A percentile compares a stretch with the other conserved stretches of the same genome.
phyloP scores from a whole-genome alignment of 805 yeast species.

The Cyberlindnera euphorbiiphila region DNA sequence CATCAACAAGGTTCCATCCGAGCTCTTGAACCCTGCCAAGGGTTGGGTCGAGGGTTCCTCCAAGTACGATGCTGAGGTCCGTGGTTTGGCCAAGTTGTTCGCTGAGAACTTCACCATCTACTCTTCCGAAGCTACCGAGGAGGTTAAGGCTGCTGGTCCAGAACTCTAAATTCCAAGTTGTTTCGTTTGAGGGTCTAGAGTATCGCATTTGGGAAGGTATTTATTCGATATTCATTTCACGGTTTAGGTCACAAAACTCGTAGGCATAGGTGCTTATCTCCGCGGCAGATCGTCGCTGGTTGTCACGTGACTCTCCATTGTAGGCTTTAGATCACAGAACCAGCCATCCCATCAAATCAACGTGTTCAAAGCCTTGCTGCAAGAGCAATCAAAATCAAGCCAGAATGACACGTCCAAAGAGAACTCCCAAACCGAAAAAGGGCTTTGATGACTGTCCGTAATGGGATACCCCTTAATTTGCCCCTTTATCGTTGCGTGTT shows the following conservation, averaged over 20 bases:
- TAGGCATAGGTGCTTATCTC: too few relatives aligned
- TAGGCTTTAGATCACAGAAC: too few relatives aligned
- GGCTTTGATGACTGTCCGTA: neutral
- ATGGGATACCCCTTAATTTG: neutral
- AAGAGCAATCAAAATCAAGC: too few relatives aligned
- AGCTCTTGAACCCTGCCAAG: conserved; percentile 80
- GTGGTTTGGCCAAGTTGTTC: conserved; percentile 70
- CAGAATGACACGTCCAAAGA: conserved; percentile 1
- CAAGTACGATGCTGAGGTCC: conserved; percentile 52
- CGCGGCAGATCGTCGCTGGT: too few relatives aligned
- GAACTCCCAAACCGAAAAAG: neutral
- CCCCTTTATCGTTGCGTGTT: neutral
- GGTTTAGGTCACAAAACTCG: too few relatives aligned
- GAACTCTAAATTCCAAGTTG: conserved; percentile 17
- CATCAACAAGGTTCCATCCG: conserved; percentile 72
- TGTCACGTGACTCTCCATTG: too few relatives aligned
- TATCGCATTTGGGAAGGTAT: neutral
- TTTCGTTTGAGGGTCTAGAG: neutral
- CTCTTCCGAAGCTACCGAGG: conserved; percentile 74
- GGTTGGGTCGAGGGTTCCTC: conserved; percentile 65
- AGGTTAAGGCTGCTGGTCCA: conserved; percentile 94
- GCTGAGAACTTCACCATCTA: conserved; percentile 85
- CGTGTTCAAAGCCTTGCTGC: neutral
- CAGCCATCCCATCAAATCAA: too few relatives aligned
- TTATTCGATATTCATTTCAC: conserved; percentile 7